Conservation (phyloP, 768 basidiomycete species). For the Crucibulum laeve region DNA sequence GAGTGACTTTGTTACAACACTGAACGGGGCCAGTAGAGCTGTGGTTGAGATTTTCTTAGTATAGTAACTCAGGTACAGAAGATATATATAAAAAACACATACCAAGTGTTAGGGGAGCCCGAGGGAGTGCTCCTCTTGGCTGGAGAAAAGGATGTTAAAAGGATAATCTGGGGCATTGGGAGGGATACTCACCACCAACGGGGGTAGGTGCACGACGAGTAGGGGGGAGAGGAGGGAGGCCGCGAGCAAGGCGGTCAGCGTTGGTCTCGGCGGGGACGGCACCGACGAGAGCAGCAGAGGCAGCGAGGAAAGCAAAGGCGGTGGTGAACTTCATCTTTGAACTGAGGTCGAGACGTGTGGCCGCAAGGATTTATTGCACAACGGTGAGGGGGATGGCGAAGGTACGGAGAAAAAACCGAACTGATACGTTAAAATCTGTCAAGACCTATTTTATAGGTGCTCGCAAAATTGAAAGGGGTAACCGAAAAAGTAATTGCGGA, state of each 20-base stretch:
- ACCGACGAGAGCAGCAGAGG: constrained; percentile 31
- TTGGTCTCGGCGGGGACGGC: constrained; percentile 38
- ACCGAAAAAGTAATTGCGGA: too few species aligned
- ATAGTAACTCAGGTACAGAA: too few species aligned
- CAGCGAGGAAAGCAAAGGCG: constrained; percentile 32
- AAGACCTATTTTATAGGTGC: not conserved
- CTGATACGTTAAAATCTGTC: not conserved
- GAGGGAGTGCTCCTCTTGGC: constrained; percentile 35
- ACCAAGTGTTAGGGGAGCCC: constrained; percentile 15
- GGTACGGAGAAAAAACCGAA: not conserved
- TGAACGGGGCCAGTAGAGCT: constrained; percentile 40
- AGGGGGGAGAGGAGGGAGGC: constrained; percentile 47
- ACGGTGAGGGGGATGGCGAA: too few species aligned
- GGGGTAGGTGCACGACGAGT: constrained; percentile 29
- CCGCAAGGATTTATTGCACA: constrained; percentile 7
- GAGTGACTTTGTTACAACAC: constrained; percentile 34
- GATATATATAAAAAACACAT: too few species aligned
- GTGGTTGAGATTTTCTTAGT: too few species aligned
- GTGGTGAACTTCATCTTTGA: constrained; percentile 35
- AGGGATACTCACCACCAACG: constrained; percentile 21
- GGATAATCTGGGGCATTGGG: too few species aligned
- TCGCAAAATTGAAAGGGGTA: not conserved
- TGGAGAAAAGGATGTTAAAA: not conserved
- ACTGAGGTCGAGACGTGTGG: constrained; percentile 6
- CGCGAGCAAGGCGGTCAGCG: constrained; percentile 48